Evolutionary conservation across 1,284 basidiomycete genomes (phyloP).

Genomic region (Ganoderma leucocontextum): DNA sequence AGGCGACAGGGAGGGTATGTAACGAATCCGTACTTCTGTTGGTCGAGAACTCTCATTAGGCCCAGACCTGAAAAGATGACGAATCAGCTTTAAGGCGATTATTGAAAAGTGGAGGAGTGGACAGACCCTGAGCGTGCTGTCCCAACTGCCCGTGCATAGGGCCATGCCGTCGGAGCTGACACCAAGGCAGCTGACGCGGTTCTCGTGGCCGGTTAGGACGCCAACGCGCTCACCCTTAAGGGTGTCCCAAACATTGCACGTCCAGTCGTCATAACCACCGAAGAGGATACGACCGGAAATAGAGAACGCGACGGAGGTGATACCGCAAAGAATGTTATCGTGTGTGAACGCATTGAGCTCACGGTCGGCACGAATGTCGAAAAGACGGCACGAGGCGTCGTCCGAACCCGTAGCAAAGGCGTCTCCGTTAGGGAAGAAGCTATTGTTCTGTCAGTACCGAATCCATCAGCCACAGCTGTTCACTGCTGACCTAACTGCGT

Average conservation of each 20-base stretch:
- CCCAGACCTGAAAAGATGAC: slow-evolving; percentile 49
- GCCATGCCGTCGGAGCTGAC: slow-evolving; percentile 97
- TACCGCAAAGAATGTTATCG: slow-evolving; percentile 98
- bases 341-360: slow-evolving; percentile 97
- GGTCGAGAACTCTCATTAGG: slow-evolving; percentile 41
- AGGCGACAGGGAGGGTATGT: slow-evolving; percentile 36
- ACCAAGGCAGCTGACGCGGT: slow-evolving; percentile 95
- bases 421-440: slow-evolving; percentile 99
- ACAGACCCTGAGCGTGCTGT: slow-evolving; percentile 92
- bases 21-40: slow-evolving; percentile 25
- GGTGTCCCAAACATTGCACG: slow-evolving; percentile 99
- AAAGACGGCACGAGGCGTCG: slow-evolving; percentile 97
- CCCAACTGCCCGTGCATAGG: slow-evolving; percentile 98
- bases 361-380: slow-evolving; percentile 97
- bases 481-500: slow-evolving; percentile 91
- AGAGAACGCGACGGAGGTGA: slow-evolving; percentile 98
- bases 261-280: slow-evolving; percentile 99
- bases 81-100: background rate
- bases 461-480: slow-evolving; percentile 10
- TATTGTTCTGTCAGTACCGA: slow-evolving; percentile 43
- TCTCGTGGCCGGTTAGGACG: slow-evolving; percentile 97
- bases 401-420: slow-evolving; percentile 99
- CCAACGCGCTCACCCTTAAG: slow-evolving; percentile 98
- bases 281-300: slow-evolving; percentile 97
- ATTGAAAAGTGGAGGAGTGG: background rate